Evolutionary conservation across 371 early-diverging fungal genomes (phyloP).

Genomic region (Sporodiniella umbellata): DNA sequence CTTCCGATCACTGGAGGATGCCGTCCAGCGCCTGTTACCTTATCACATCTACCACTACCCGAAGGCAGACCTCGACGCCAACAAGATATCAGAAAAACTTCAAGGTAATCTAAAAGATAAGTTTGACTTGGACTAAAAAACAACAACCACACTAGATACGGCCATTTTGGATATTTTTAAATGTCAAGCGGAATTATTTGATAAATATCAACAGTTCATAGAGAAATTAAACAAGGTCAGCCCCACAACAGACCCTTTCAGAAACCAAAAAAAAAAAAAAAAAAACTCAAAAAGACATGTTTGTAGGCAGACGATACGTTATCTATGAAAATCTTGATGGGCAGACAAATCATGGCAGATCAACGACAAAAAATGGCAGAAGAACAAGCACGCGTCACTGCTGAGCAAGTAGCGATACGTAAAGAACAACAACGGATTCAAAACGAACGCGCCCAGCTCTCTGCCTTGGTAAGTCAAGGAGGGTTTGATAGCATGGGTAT

Average conservation of each 20-base stretch:
- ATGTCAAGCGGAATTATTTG: slow-evolving; percentile 34
- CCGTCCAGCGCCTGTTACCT: slow-evolving; percentile 63
- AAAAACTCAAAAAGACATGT: background rate
- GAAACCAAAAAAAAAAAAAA: background rate
- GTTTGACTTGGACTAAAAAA: background rate
- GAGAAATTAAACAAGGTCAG: slow-evolving; percentile 27
- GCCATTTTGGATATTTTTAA: slow-evolving; percentile 44
- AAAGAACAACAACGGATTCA: slow-evolving; percentile 38
- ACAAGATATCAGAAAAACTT: slow-evolving; percentile 45
- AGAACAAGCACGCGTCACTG: slow-evolving; percentile 37
- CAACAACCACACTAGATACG: slow-evolving; percentile 17
- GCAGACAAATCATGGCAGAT: slow-evolving; percentile 33
- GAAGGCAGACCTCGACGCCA: slow-evolving; percentile 53
- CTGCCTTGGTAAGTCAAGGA: slow-evolving; percentile 13
- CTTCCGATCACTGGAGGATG: slow-evolving; percentile 59
- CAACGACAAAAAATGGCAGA: slow-evolving; percentile 31
- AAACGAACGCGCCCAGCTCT: slow-evolving; percentile 31
- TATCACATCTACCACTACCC: slow-evolving; percentile 75
- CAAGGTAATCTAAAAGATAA: slow-evolving; percentile 21
- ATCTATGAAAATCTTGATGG: slow-evolving; percentile 25
- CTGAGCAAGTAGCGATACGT: slow-evolving; percentile 43
- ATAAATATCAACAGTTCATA: slow-evolving; percentile 20
- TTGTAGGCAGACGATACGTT: slow-evolving; percentile 13
- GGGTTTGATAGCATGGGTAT: slow-evolving; percentile 1
- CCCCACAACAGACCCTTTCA: too few relatives aligned